Percentiles rank a stretch among this genome's conserved stretches.
phyloP scores from a whole-genome alignment of 2,329 filamentous ascomycete species.

The Colletotrichum noveboracense region DNA sequence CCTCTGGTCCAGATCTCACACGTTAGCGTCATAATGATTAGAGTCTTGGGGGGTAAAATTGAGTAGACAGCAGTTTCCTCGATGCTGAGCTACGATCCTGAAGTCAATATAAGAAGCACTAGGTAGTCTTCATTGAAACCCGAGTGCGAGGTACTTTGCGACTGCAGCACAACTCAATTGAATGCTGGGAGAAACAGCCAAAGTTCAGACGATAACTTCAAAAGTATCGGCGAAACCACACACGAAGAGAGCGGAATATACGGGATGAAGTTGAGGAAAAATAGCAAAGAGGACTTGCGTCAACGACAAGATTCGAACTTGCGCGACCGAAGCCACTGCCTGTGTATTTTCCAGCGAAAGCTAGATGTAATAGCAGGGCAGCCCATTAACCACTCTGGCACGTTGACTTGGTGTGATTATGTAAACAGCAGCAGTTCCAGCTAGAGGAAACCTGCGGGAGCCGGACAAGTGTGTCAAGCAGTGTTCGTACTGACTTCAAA shows the following conservation, averaged over 20 bases:
- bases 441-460: not conserved
- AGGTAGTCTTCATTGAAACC: not conserved
- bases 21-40: not conserved
- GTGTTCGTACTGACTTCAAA: not conserved
- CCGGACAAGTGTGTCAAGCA: accelerated
- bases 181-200: not conserved
- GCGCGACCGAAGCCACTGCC: conserved; percentile 23
- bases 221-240: not conserved
- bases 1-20: not conserved
- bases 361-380: conserved; percentile 13
- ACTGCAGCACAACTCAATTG: not conserved
- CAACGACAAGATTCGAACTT: conserved; percentile 23
- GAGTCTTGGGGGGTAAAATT: not conserved
- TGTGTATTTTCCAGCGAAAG: not conserved
- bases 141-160: not conserved
- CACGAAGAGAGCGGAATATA: not conserved
- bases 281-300: not conserved
- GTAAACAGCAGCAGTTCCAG: accelerated
- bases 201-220: not conserved
- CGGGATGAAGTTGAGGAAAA: not conserved
- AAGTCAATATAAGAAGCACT: not conserved
- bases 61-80: not conserved
- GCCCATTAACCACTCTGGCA: conserved; percentile 23
- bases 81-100: not conserved
- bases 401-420: conserved; percentile 14